Percentiles rank a stretch among this genome's conserved stretches.
Evolutionary conservation across 1,139 yeast genomes (phyloP).

Genomic region (Sugiyamaella neomexicana): DNA sequence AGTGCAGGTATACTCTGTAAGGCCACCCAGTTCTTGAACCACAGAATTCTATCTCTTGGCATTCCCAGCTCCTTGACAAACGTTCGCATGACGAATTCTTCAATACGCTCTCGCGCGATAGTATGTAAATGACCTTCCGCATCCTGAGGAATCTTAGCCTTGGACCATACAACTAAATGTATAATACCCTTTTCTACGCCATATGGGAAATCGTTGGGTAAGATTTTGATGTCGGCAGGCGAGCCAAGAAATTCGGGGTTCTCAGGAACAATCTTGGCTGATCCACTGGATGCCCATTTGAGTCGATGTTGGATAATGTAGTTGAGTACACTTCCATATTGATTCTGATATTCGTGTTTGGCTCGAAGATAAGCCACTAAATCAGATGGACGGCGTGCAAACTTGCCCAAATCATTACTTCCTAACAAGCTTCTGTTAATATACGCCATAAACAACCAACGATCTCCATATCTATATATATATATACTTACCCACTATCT

Average conservation of each 20-base stretch:
- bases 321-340: constrained; percentile 39
- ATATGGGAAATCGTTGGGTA: constrained; percentile 46
- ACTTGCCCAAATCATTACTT: constrained; percentile 32
- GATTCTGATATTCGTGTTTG: constrained; percentile 32
- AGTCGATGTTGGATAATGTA: constrained; percentile 37
- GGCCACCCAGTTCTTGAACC: constrained; percentile 46
- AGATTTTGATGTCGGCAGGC: constrained; percentile 39
- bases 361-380: constrained; percentile 37
- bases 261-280: constrained; percentile 24
- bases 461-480: too few relatives aligned
- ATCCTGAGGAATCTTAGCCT: constrained; percentile 38
- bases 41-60: constrained; percentile 32
- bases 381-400: constrained; percentile 41
- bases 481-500: constrained; percentile 32
- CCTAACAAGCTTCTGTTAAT: constrained; percentile 5
- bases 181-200: constrained; percentile 41
- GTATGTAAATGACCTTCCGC: constrained; percentile 34
- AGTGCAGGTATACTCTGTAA: constrained; percentile 43
- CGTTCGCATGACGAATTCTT: constrained; percentile 34
- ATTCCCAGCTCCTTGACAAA: constrained; percentile 34
- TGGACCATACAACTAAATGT: constrained; percentile 47
- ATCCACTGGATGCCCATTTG: constrained; percentile 32
- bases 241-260: constrained; percentile 31
- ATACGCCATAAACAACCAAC: not conserved
- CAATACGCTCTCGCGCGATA: constrained; percentile 32